Conservation (phyloP, 177 flowering plant genomes). For the Vitis hybrid region DNA sequence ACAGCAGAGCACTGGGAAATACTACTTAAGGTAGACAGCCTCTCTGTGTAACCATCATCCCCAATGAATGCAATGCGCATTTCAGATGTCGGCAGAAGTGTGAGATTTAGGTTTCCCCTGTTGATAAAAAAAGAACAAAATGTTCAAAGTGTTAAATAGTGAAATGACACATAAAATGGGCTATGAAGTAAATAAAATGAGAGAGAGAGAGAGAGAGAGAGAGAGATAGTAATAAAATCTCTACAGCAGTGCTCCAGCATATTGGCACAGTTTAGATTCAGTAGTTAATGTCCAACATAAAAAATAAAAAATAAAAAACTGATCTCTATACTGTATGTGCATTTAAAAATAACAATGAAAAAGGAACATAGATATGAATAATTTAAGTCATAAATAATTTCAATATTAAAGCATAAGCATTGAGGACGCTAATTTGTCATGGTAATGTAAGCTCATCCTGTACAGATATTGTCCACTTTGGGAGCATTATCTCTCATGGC, state of each 20-base stretch:
- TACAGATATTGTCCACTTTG: too few species aligned
- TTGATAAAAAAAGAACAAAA: not conserved
- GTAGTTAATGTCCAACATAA: not conserved
- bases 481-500: too few species aligned
- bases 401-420: too few species aligned
- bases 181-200: not conserved
- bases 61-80: slow-evolving; percentile 76
- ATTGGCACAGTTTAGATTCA: not conserved
- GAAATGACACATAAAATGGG: not conserved
- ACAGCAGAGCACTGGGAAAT: slow-evolving; percentile 38
- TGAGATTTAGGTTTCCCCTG: slow-evolving; percentile 74
- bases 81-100: slow-evolving; percentile 82
- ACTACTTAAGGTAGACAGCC: slow-evolving; percentile 52
- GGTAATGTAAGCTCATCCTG: too few species aligned
- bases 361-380: too few species aligned
- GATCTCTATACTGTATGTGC: not conserved
- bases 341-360: too few species aligned
- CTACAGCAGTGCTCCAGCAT: not conserved
- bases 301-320: not conserved
- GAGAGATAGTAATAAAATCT: not conserved
- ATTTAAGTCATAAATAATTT: too few species aligned
- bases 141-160: not conserved
- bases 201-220: not conserved
- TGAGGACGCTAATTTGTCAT: too few species aligned
- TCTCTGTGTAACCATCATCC: slow-evolving; percentile 77